A percentile compares a stretch with the other conserved stretches of the same genome.
These are phyloP conservation scores for Penicillium brasilianum DNA, from an alignment of 2,329 filamentous ascomycete genomes.

Conservation along the genomic window DNA sequence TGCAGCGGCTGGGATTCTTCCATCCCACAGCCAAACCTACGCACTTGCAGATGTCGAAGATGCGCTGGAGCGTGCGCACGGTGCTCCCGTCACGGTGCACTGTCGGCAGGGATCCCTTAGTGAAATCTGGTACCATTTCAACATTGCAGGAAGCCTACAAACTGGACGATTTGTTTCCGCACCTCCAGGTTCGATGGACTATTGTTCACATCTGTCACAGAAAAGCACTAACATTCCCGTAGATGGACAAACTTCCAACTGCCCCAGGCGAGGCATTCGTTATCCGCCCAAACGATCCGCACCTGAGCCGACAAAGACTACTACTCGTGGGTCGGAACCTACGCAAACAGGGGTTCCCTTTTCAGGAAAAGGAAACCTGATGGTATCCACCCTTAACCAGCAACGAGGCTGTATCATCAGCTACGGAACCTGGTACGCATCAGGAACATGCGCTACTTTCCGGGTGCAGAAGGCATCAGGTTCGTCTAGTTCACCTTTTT, in stretches of 20 bases:
- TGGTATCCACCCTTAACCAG: slow-evolving; percentile 52
- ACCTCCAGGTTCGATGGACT: slow-evolving; percentile 38
- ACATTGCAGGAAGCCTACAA: slow-evolving; percentile 56
- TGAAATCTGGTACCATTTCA: slow-evolving; percentile 68
- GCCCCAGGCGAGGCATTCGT: slow-evolving; percentile 65
- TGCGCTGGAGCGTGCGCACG: slow-evolving; percentile 60
- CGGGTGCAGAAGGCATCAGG: slow-evolving; percentile 35
- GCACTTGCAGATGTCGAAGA: slow-evolving; percentile 62
- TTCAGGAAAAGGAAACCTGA: slow-evolving; percentile 64
- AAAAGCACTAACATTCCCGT: slow-evolving; percentile 14
- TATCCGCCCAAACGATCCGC: slow-evolving; percentile 65
- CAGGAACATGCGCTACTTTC: slow-evolving; percentile 69
- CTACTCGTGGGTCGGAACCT: slow-evolving; percentile 37
- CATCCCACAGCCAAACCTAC: slow-evolving; percentile 61
- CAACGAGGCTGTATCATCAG: slow-evolving; percentile 68
- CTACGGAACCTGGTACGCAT: slow-evolving; percentile 69
- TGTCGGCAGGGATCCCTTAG: slow-evolving; percentile 57
- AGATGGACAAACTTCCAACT: slow-evolving; percentile 66
- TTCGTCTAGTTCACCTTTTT: slow-evolving; percentile 23
- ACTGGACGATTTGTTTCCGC: slow-evolving; percentile 42
- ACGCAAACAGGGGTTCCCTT: slow-evolving; percentile 51
- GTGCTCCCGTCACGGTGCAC: slow-evolving; percentile 62
- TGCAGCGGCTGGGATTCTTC: slow-evolving; percentile 63
- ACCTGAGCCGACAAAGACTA: slow-evolving; percentile 44
- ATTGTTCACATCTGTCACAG: neutral